These are phyloP conservation scores for Coffea eugenioides DNA, from an alignment of 257 asterid species.

Conservation along the genomic window DNA sequence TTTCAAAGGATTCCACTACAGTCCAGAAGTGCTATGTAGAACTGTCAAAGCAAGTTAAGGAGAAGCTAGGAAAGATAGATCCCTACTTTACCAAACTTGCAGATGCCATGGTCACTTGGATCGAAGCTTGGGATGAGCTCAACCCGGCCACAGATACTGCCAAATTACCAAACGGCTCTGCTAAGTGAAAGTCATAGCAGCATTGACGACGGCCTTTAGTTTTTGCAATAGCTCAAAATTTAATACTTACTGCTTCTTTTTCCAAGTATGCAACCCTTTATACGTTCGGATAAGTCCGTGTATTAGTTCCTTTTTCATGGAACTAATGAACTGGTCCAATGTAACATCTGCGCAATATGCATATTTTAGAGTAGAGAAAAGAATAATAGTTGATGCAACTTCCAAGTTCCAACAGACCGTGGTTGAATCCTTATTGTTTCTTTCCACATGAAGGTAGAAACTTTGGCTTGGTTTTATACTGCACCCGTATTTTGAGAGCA, in stretches of 20 bases:
- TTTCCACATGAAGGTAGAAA: neutral
- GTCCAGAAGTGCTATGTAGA: slow-evolving; percentile 79
- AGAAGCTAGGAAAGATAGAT: slow-evolving; percentile 69
- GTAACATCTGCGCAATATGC: neutral
- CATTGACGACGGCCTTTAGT: neutral
- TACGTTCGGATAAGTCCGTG: neutral
- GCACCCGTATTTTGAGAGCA: too few relatives aligned
- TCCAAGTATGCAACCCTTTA: neutral
- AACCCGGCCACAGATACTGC: slow-evolving; percentile 42
- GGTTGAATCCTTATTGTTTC: neutral
- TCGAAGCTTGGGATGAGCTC: slow-evolving; percentile 90
- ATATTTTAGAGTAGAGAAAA: slow-evolving; percentile 8
- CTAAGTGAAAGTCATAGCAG: slow-evolving; percentile 13
- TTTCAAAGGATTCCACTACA: slow-evolving; percentile 70
- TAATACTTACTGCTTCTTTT: neutral
- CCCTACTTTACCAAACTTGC: slow-evolving; percentile 71
- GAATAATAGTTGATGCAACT: neutral
- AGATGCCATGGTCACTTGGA: slow-evolving; percentile 87
- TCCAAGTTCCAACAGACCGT: neutral
- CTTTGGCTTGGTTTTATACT: neutral
- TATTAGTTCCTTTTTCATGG: neutral
- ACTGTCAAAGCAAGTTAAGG: slow-evolving; percentile 68
- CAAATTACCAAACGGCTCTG: slow-evolving; percentile 17
- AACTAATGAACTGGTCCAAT: neutral
- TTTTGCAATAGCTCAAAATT: neutral